phyloP scores from a whole-genome alignment of 2,329 filamentous ascomycete genomes.

The Pseudonectria foliicola region DNA sequence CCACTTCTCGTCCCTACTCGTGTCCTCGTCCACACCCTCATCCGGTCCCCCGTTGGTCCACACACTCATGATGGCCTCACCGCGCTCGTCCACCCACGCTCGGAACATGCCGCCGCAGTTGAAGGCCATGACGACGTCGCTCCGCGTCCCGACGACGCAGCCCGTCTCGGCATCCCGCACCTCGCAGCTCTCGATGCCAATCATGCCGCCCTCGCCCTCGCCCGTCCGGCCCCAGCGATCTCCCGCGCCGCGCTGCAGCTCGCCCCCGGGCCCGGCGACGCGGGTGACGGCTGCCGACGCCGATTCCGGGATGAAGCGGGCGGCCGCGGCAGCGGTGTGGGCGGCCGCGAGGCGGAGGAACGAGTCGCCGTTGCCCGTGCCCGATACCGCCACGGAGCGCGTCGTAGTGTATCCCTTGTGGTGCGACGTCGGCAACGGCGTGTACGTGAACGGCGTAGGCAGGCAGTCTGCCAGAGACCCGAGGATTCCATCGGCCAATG shows the following conservation, averaged over 20 bases:
- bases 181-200: constrained; percentile 63
- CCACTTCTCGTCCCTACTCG: constrained; percentile 5
- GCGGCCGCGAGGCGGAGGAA: constrained; percentile 68
- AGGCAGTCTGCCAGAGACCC: constrained; percentile 54
- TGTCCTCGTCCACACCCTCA: constrained; percentile 1
- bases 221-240: constrained; percentile 65
- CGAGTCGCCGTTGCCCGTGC: constrained; percentile 83
- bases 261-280: constrained; percentile 63
- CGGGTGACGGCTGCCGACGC: constrained; percentile 53
- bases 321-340: constrained; percentile 66
- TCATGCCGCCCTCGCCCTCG: constrained; percentile 80
- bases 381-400: constrained; percentile 55
- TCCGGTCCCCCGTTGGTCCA: constrained; percentile 26
- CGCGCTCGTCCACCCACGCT: constrained; percentile 63
- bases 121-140: constrained; percentile 64
- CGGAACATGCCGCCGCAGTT: constrained; percentile 88
- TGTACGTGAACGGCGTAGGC: constrained; percentile 39
- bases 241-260: constrained; percentile 68
- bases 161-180: constrained; percentile 35
- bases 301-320: constrained; percentile 50
- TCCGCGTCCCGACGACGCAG: constrained; percentile 32
- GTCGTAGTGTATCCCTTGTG: constrained; percentile 6
- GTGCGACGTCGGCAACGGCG: constrained; percentile 17
- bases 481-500: constrained; percentile 32
- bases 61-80: constrained; percentile 45